Evolutionary conservation across 495 filamentous ascomycete species (phyloP).

Genomic region (Usnea hakonensis): DNA sequence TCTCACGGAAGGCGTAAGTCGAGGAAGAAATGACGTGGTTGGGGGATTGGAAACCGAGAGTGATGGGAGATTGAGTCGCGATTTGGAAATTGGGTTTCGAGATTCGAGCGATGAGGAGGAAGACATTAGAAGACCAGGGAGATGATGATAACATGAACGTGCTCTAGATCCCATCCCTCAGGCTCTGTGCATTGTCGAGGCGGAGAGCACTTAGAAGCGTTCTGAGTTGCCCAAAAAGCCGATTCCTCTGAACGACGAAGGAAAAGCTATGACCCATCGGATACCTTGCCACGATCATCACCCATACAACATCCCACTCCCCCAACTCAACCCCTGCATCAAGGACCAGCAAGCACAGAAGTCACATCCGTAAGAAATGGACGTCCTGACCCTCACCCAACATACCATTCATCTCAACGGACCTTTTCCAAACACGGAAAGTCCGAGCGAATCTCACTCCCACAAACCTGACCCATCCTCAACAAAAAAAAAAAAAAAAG

Average conservation of each 20-base stretch:
- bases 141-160: neutral
- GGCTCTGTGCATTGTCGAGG: neutral
- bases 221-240: too few relatives aligned
- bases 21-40: constrained; percentile 44
- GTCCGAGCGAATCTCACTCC: neutral
- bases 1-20: constrained; percentile 55
- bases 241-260: neutral
- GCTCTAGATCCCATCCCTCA: neutral
- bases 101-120: constrained; percentile 44
- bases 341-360: neutral
- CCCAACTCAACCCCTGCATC: neutral
- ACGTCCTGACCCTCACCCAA: too few relatives aligned
- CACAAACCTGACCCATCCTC: neutral
- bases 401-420: neutral
- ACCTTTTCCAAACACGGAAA: neutral
- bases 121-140: constrained; percentile 8
- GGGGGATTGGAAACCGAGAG: constrained; percentile 35
- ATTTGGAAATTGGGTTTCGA: constrained; percentile 70
- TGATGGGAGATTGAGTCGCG: constrained; percentile 63
- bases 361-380: neutral
- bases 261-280: neutral
- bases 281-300: neutral
- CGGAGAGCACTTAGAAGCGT: neutral
- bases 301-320: neutral
- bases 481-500: too few relatives aligned